A percentile compares a stretch with the other conserved stretches of the same genome.
Conservation (phyloP, 2,329 filamentous ascomycete species). For the Corinectria fuckeliana region DNA sequence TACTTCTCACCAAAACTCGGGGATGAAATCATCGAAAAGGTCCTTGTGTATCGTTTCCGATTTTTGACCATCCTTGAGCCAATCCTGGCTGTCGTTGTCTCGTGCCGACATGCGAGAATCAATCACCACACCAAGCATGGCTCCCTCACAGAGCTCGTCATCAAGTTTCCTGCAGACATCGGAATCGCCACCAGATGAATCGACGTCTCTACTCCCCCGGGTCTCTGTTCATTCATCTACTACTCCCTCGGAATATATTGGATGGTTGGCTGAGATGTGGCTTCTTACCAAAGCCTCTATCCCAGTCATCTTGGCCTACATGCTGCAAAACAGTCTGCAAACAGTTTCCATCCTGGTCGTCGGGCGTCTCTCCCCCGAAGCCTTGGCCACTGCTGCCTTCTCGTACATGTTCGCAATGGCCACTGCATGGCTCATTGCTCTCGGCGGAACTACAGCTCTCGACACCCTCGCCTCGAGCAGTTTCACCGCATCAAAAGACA, state of each 20-base stretch:
- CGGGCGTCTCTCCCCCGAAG: slow-evolving; percentile 78
- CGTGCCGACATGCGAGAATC: no score
- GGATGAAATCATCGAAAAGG: no score
- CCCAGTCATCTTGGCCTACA: slow-evolving; percentile 84
- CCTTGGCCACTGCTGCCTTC: slow-evolving; percentile 82
- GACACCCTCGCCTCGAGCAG: slow-evolving; percentile 84
- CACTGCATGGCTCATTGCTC: slow-evolving; percentile 83
- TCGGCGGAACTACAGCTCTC: slow-evolving; percentile 85
- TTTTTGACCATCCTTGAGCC: no score
- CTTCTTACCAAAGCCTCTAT: slow-evolving; percentile 72
- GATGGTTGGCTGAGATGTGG: slow-evolving; percentile 35
- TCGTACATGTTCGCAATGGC: slow-evolving; percentile 95
- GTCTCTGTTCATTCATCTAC: background rate
- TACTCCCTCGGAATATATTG: background rate
- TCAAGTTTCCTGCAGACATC: background rate
- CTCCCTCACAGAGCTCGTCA: background rate
- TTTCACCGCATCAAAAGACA: slow-evolving; percentile 82
- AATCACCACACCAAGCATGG: background rate
- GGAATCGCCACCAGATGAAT: slow-evolving; percentile 25
- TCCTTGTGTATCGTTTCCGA: no score
- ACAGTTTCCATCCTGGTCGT: slow-evolving; percentile 83
- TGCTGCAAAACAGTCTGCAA: slow-evolving; percentile 84
- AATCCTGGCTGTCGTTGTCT: no score
- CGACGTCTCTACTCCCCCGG: slow-evolving; percentile 23
- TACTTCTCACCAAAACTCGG: background rate